Percentiles rank a stretch among this genome's conserved stretches.
Conservation (phyloP, 441 rosid species). For the Pelargonium cotyledonis region DNA sequence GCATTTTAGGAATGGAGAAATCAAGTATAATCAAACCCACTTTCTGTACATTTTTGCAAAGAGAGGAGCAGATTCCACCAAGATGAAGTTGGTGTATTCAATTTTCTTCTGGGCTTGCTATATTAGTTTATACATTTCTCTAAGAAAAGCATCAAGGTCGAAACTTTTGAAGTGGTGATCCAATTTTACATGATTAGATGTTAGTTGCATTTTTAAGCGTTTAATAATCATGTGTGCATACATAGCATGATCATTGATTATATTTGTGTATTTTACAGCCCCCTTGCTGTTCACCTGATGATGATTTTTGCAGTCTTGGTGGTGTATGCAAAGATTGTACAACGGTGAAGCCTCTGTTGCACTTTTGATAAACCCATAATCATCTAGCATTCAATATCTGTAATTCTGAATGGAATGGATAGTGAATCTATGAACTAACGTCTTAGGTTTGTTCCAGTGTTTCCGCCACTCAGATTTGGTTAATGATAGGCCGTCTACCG, state of each 20-base stretch:
- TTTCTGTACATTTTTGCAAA: neutral
- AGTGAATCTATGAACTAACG: constrained; percentile 22
- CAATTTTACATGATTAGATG: constrained; percentile 13
- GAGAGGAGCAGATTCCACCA: neutral
- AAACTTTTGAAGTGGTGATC: neutral
- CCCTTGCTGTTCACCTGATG: constrained; percentile 79
- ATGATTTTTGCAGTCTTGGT: constrained; percentile 51
- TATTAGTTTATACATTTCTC: neutral
- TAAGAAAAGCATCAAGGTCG: neutral
- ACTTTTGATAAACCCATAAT: constrained; percentile 6
- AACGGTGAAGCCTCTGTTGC: constrained; percentile 38
- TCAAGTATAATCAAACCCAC: neutral
- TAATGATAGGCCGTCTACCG: constrained; percentile 51
- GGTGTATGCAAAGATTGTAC: constrained; percentile 69
- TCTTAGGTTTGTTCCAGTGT: constrained; percentile 44
- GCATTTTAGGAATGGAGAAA: neutral
- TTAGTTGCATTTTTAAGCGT: constrained; percentile 4
- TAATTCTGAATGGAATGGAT: neutral
- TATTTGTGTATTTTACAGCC: constrained; percentile 41
- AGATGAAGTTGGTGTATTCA: neutral
- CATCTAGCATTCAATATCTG: neutral
- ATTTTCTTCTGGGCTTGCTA: neutral
- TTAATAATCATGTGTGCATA: constrained; percentile 11
- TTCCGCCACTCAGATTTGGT: constrained; percentile 58
- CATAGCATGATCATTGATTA: constrained; percentile 11